Evolutionary conservation across 169 alveolate genomes (phyloP).

Genomic region (Blepharisma undulans): DNA sequence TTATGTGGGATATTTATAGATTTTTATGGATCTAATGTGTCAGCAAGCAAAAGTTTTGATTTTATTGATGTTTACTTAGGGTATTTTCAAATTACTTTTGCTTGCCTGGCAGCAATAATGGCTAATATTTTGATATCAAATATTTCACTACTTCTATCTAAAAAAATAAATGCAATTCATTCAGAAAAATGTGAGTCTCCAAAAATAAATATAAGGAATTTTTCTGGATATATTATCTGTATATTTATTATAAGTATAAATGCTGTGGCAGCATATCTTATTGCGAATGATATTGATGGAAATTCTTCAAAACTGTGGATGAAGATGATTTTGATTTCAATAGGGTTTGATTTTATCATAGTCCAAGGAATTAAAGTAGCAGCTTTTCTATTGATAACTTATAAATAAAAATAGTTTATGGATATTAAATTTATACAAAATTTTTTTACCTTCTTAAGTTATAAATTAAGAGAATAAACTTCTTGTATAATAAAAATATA

Average conservation of each 20-base stretch:
- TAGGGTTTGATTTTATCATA: not conserved
- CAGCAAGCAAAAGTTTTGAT: too few species aligned
- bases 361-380: not conserved
- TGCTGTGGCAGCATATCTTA: not conserved
- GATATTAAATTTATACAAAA: too few species aligned
- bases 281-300: not conserved
- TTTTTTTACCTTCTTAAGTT: too few species aligned
- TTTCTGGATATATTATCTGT: not conserved
- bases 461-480: too few species aligned
- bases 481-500: too few species aligned
- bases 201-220: not conserved
- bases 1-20: not conserved
- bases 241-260: not conserved
- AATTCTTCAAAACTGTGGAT: not conserved
- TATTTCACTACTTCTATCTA: not conserved
- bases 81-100: not conserved
- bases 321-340: not conserved
- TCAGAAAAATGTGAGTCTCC: not conserved
- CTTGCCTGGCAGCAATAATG: not conserved
- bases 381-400: not conserved
- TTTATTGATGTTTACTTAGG: not conserved
- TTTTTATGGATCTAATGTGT: not conserved
- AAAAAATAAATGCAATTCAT: not conserved
- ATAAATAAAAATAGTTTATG: too few species aligned
- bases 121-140: not conserved